phyloP scores from a whole-genome alignment of 768 basidiomycete species.

The Tricholoma hemisulphureum region DNA sequence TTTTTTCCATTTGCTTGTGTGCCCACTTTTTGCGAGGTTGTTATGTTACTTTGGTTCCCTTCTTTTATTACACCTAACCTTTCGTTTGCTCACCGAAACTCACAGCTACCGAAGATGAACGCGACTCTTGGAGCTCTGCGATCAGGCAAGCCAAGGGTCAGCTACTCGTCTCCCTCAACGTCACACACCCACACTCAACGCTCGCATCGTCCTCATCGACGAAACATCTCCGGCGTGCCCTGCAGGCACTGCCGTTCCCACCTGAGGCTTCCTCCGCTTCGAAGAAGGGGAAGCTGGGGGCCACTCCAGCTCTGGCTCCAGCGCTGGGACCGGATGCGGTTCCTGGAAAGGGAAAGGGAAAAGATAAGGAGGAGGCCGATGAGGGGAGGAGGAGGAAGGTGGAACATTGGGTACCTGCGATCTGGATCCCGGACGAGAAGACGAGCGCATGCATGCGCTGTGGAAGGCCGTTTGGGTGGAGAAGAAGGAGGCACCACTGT shows the following conservation, averaged over 20 bases:
- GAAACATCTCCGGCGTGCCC: slow-evolving; percentile 66
- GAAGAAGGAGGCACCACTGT: slow-evolving; percentile 82
- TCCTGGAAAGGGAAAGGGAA: slow-evolving; percentile 7
- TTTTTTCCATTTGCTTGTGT: neutral
- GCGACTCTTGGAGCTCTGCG: slow-evolving; percentile 63
- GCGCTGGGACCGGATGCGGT: neutral
- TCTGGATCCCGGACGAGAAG: slow-evolving; percentile 89
- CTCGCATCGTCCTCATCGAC: slow-evolving; percentile 76
- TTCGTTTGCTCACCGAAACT: neutral
- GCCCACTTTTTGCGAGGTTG: neutral
- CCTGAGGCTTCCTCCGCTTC: slow-evolving; percentile 30
- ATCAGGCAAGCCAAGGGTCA: slow-evolving; percentile 71
- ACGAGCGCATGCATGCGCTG: slow-evolving; percentile 88
- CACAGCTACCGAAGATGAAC: slow-evolving; percentile 52
- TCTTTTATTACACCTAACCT: neutral
- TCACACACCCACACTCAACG: slow-evolving; percentile 77
- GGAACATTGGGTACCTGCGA: slow-evolving; percentile 84
- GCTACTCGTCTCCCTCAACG: slow-evolving; percentile 66
- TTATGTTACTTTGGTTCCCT: neutral
- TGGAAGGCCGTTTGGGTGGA: slow-evolving; percentile 70
- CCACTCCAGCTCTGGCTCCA: neutral
- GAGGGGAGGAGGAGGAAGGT: slow-evolving; percentile 51
- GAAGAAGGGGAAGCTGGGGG: slow-evolving; percentile 10
- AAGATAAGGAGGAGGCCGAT: slow-evolving; percentile 17
- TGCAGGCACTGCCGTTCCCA: slow-evolving; percentile 72